Evolutionary conservation across 2,329 filamentous ascomycete species (phyloP).

Genomic region (Blastomyces parvus): DNA sequence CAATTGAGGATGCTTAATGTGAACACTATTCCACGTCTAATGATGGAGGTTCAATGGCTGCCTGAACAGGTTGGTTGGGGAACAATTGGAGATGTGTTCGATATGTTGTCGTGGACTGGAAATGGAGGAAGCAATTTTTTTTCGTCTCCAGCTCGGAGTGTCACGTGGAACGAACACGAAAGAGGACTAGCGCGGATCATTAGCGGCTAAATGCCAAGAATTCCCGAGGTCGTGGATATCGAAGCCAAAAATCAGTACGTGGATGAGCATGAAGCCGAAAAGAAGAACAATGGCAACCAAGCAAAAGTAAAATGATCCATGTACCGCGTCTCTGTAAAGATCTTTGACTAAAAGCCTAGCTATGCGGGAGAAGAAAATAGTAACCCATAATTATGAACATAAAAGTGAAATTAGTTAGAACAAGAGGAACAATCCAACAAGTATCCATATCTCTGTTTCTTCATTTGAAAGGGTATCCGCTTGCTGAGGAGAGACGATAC

Average conservation of each 20-base stretch:
- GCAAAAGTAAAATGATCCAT: neutral
- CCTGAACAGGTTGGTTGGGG: neutral
- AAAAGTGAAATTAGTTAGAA: neutral
- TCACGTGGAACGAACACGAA: neutral
- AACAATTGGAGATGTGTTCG: neutral
- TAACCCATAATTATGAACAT: neutral
- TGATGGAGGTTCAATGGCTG: slow-evolving; percentile 2
- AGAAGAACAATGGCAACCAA: neutral
- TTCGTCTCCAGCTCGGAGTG: neutral
- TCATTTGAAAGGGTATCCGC: neutral
- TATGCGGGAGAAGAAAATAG: neutral
- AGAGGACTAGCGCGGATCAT: neutral
- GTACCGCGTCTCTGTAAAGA: neutral
- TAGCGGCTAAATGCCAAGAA: no score
- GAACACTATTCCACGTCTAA: neutral
- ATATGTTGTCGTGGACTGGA: neutral
- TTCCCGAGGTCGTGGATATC: no score
- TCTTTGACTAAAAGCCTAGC: neutral
- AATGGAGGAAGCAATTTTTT: slow-evolving; percentile 5
- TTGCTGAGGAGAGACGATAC: neutral
- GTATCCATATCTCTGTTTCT: neutral
- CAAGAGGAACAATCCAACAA: neutral
- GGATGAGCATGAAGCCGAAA: neutral
- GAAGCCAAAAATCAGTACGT: neutral
- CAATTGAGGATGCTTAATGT: neutral